Evolutionary conservation across 2,329 filamentous ascomycete genomes (phyloP).

Genomic region (Didymella sp.): DNA sequence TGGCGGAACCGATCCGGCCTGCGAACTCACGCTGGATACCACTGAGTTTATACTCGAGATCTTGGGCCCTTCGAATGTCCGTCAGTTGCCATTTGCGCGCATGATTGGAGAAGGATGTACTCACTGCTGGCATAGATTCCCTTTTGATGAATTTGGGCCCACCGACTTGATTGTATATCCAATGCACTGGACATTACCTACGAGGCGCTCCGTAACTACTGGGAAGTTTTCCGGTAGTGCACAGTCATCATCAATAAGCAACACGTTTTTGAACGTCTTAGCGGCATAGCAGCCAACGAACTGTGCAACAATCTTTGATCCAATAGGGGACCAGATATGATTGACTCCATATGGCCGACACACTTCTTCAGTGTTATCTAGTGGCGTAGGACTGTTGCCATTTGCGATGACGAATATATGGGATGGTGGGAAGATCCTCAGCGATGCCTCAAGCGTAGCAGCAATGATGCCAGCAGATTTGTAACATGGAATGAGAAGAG

Average conservation of each 20-base stretch:
- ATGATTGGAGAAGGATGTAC: too few relatives aligned
- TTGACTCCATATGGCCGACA: conserved; percentile 55
- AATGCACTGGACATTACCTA: conserved; percentile 52
- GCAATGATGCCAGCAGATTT: conserved; percentile 54
- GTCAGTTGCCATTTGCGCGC: too few relatives aligned
- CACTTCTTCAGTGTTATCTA: conserved; percentile 58
- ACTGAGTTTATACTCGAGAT: conserved; percentile 61
- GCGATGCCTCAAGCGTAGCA: conserved; percentile 53
- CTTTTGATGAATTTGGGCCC: conserved; percentile 26
- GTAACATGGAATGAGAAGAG: conserved; percentile 58
- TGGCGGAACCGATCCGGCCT: conserved; percentile 56
- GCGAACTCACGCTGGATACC: conserved; percentile 56
- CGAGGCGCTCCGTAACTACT: conserved; percentile 55
- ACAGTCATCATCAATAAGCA: conserved; percentile 61
- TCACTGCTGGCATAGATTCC: conserved; percentile 48
- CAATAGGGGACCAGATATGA: conserved; percentile 58
- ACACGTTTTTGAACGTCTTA: conserved; percentile 54
- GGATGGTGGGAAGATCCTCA: conserved; percentile 55
- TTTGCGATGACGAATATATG: conserved; percentile 60
- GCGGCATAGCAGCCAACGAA: conserved; percentile 58
- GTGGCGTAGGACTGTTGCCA: conserved; percentile 55
- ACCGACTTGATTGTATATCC: conserved; percentile 51
- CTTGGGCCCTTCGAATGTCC: too few relatives aligned
- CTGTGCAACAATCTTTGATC: conserved; percentile 59
- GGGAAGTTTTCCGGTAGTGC: conserved; percentile 58